phyloP scores from a whole-genome alignment of 129 eudicot genomes.

The sunflower (Helianthus annuus) region DNA sequence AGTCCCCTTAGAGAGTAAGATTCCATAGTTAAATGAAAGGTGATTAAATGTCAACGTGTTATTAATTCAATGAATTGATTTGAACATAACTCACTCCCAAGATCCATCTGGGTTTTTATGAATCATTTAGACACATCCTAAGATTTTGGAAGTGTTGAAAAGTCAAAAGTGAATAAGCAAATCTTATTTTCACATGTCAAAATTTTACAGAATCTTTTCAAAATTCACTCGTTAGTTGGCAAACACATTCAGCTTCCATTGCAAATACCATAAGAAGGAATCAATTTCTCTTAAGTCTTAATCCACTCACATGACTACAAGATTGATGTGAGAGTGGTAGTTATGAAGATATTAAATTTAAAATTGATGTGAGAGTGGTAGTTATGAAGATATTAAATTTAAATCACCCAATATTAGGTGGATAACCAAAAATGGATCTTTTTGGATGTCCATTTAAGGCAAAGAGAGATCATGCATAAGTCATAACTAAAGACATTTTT shows the following conservation, averaged over 20 bases:
- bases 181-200: constrained; percentile 43
- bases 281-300: neutral
- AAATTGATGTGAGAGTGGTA: too few species aligned
- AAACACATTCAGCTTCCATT: constrained; percentile 13
- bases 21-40: constrained; percentile 3
- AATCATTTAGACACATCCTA: neutral
- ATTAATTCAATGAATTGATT: constrained; percentile 30
- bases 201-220: constrained; percentile 29
- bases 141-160: constrained; percentile 18
- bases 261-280: constrained; percentile 8
- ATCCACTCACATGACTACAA: neutral
- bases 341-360: too few species aligned
- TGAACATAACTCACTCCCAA: constrained; percentile 13
- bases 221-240: constrained; percentile 28
- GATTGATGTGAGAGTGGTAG: too few species aligned
- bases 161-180: constrained; percentile 30
- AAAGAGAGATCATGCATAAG: too few species aligned
- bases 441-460: too few species aligned
- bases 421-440: too few species aligned
- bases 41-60: constrained; percentile 17
- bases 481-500: too few species aligned
- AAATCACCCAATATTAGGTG: too few species aligned
- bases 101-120: constrained; percentile 1
- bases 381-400: too few species aligned
- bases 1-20: constrained; percentile 31